Evolutionary conservation across 208 protist species (phyloP), one percentile per base, ranked within the genome.

Genomic region (Leishmania braziliensis): DNA sequence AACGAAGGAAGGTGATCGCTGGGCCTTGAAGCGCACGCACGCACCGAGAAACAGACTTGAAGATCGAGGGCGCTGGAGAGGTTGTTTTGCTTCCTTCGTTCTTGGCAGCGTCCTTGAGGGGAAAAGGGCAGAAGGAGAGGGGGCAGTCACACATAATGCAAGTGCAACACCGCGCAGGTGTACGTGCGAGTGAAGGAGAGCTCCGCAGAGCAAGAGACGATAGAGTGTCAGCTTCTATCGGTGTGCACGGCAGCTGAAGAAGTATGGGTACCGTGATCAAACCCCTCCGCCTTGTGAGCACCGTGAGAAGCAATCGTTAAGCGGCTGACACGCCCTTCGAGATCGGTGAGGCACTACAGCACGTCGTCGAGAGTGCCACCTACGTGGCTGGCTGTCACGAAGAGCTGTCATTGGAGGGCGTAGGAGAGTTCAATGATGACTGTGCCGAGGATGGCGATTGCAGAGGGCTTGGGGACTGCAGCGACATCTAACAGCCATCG

Each of bases 341-440:
- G 51, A 16, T 20, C 4, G 5, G n/a, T 66, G 29, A 82, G 23
- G 14, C 75, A 65, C 36, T n/a, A 33, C 10, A 20, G 33, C 5
- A 78, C 63, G 50, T 66, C 33, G 50, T 71, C 43, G 36, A 88
- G 62, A 3, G 71, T 50, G 29, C 3, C 62, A 29, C 39, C 54
- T 43, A 87, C 36, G 60, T 63, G 65, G 8, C 50, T 77, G 77
- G 84, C 79, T 53, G 82, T 69, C 77, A 66, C 12, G 9, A 78
- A 20, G n/a, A 66, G 51, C 5, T 81, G 76, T 16, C 63, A 51
- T 56, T 85, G 71, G 46, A 85, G 10, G 33, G 46, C 36, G 23
- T 69, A 29, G 46, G 77, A 23, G 18, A 50, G 26, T 10, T 75
- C 77, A 1, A 63, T 50, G 12, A 75, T 6, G 16, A 65, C 60